A percentile compares a stretch with the other conserved stretches of the same genome.
These are phyloP conservation scores for Simplicillium aogashimaense DNA, from an alignment of 2,329 filamentous ascomycete genomes.

Conservation along the genomic window DNA sequence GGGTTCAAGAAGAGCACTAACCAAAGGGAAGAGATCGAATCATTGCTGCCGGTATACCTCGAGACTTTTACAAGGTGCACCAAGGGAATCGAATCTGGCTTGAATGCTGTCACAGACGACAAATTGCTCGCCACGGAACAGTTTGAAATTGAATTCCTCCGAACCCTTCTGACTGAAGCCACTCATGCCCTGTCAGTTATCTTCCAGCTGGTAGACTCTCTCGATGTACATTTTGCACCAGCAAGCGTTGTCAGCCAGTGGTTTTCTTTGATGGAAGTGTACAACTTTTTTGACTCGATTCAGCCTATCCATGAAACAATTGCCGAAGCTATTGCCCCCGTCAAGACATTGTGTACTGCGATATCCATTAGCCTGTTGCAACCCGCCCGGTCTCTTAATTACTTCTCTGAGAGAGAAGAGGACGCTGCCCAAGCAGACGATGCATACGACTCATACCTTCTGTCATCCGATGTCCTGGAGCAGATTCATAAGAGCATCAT, in stretches of 20 bases:
- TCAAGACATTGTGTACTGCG: slow-evolving; percentile 61
- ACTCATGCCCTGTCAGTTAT: slow-evolving; percentile 65
- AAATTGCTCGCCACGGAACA: slow-evolving; percentile 38
- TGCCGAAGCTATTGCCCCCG: slow-evolving; percentile 44
- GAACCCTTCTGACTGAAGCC: slow-evolving; percentile 57
- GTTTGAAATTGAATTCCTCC: slow-evolving; percentile 48
- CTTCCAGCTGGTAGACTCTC: slow-evolving; percentile 59
- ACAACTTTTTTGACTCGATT: slow-evolving; percentile 60
- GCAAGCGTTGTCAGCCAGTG: slow-evolving; percentile 54
- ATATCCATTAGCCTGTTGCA: slow-evolving; percentile 67
- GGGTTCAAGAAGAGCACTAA: slow-evolving; percentile 15
- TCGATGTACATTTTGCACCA: slow-evolving; percentile 42
- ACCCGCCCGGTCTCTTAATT: slow-evolving; percentile 42
- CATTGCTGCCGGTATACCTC: slow-evolving; percentile 38
- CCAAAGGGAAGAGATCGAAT: slow-evolving; percentile 27
- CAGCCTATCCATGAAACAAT: slow-evolving; percentile 29
- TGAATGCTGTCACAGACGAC: slow-evolving; percentile 42
- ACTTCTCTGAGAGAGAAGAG: slow-evolving; percentile 26
- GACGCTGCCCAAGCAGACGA: slow-evolving; percentile 23
- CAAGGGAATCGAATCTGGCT: slow-evolving; percentile 33
- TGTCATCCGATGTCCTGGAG: slow-evolving; percentile 59
- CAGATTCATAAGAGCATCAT: slow-evolving; percentile 65
- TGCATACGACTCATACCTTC: slow-evolving; percentile 49
- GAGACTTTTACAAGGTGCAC: slow-evolving; percentile 37
- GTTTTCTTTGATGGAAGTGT: slow-evolving; percentile 63